Conservation (phyloP, 176 grass and related monocot species). For the Juncus inflexus region DNA sequence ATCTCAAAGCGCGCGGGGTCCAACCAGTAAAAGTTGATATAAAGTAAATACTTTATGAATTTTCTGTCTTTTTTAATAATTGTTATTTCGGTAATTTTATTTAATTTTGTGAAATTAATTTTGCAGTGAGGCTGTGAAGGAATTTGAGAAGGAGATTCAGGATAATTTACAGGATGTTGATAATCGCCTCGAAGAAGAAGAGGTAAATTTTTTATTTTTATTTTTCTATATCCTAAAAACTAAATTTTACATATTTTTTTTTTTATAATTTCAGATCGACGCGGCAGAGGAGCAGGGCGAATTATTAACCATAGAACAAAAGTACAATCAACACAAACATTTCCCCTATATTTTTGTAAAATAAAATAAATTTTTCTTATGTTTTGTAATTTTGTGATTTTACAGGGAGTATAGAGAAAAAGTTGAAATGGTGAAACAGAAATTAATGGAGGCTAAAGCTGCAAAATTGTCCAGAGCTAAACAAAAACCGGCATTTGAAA, state of each 20-base stretch:
- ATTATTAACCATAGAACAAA: conserved; percentile 71
- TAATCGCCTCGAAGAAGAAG: conserved; percentile 66
- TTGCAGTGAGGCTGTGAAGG: conserved; percentile 87
- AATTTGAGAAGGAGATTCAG: conserved; percentile 98
- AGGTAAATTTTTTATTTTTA: conserved; percentile 44
- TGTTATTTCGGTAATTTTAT: neutral
- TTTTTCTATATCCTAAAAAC: neutral
- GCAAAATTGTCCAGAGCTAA: conserved; percentile 32
- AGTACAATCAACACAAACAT: conserved; percentile 29
- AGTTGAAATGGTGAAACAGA: conserved; percentile 47
- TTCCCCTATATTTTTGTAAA: conserved; percentile 13
- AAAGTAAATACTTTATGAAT: conserved; percentile 11
- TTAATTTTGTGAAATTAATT: conserved; percentile 11
- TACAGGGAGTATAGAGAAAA: conserved; percentile 45
- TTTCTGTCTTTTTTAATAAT: conserved; percentile 3
- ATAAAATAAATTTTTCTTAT: neutral
- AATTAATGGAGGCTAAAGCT: conserved; percentile 34
- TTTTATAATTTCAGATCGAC: conserved; percentile 60
- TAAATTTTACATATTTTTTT: neutral
- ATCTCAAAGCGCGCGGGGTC: conserved; percentile 49
- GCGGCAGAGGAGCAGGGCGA: conserved; percentile 89
- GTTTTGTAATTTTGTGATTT: neutral
- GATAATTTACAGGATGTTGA: conserved; percentile 71
- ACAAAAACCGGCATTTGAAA: conserved; percentile 28
- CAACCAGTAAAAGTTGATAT: conserved; percentile 27